Evolutionary conservation across 139 green algal species (phyloP), one percentile per base, ranked within the genome.

Genomic region (Yamagishiella unicocca): DNA sequence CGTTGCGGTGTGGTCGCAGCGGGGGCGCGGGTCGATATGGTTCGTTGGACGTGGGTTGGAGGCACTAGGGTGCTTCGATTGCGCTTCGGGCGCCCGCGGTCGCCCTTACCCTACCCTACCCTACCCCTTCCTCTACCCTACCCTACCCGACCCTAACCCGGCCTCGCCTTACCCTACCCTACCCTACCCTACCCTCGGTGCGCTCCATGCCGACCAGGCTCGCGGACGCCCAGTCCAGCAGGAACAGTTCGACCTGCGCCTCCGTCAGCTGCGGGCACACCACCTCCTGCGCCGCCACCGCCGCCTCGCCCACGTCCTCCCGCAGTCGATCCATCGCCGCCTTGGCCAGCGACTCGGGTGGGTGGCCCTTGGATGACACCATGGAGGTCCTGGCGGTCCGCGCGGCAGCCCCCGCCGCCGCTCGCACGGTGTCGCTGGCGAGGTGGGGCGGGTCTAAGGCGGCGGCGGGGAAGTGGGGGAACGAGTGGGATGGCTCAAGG

Each of bases 211-310:
- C 61, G 43, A 33, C 43, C 33, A 67, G 31, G 7, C 43, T 42
- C 7, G 80, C 80, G 2, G 80, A 77, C 14, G 80, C 64, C 80
- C 80, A 86, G 66, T 86, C 80, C 64, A 78, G 9, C 38, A 77
- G 31, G 43, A 86, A 86, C 33, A 86, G 43, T 43, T 77, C 64
- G 43, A 86, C 0, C 80, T 84, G 78, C 38, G 78, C 55, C 24
- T 31, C 58, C 29, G 78, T 74, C 27, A 84, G 55, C 37, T 27
- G 27, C 12, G 35, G 42, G 6, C 6, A 19, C 21, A 2, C 19
- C 21, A 6, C 31, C 78, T 74, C 54, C 78, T 76, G 78, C 40
- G 37, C 61, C 29, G 22, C 6, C 78, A 85, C 40, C 8, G 40
- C 61, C 40, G 40, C 77, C 37, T 42, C 22, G 38, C 55, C 76